These are phyloP conservation scores for Microdochium trichocladiopsis DNA, from an alignment of 2,329 filamentous ascomycete species.

Conservation along the genomic window DNA sequence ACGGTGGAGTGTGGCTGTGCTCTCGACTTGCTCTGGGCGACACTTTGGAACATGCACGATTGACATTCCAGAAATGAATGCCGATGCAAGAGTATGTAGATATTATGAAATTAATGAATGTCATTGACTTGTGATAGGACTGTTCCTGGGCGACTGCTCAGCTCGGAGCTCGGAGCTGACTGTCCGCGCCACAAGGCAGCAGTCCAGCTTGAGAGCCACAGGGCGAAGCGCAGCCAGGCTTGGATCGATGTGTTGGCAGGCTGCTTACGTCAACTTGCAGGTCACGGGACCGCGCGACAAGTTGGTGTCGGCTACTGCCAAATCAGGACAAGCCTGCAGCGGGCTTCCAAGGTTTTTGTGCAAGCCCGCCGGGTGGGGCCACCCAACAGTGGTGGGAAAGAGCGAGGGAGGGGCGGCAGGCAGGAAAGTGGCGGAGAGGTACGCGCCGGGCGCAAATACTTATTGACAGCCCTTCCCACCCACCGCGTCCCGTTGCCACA, in stretches of 20 bases:
- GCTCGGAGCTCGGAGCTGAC: no score
- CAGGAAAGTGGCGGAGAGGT: not conserved
- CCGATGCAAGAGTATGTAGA: no score
- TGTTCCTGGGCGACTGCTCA: no score
- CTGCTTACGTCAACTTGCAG: not conserved
- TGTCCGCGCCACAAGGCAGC: no score
- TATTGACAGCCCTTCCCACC: not conserved
- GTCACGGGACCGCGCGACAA: constrained; percentile 3
- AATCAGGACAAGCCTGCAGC: not conserved
- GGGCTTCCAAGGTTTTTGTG: not conserved
- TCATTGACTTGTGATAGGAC: no score
- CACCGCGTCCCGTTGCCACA: not conserved
- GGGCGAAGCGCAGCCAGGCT: not conserved
- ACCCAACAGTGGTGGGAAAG: not conserved
- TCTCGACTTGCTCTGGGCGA: no score
- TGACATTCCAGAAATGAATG: no score
- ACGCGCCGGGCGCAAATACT: not conserved
- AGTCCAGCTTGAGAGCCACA: no score
- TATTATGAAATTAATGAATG: no score
- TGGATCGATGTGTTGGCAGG: not conserved
- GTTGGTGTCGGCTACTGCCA: constrained; percentile 1
- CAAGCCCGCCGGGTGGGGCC: not conserved
- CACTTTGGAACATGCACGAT: no score
- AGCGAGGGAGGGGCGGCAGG: not conserved
- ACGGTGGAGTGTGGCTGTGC: no score